Evolutionary conservation across 2,329 filamentous ascomycete species (phyloP).

Genomic region (Sclerotinia trifoliorum): DNA sequence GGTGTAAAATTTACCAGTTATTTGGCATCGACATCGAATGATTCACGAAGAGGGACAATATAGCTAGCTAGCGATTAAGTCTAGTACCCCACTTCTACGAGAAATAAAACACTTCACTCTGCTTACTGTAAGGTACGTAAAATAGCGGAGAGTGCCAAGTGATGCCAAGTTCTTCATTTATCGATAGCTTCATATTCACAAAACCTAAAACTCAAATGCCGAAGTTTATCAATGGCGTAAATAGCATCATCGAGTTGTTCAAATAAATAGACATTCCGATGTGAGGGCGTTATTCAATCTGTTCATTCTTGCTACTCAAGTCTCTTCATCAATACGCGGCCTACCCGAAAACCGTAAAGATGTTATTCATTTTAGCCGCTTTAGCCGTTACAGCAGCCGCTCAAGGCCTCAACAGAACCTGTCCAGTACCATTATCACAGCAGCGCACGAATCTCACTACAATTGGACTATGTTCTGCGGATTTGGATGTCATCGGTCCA

Average conservation of each 20-base stretch:
- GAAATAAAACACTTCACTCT: no score
- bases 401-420: not conserved
- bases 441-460: not conserved
- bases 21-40: no score
- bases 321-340: not conserved
- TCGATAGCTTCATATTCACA: no score
- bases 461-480: not conserved
- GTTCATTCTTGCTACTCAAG: not conserved
- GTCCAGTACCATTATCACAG: not conserved
- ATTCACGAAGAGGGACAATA: no score
- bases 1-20: no score
- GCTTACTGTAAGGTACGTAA: no score
- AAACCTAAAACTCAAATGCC: not conserved
- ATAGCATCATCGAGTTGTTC: not conserved
- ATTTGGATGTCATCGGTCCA: constrained; percentile 8
- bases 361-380: not conserved
- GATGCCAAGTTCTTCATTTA: not conserved
- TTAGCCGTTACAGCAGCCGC: not conserved
- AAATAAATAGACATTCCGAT: not conserved
- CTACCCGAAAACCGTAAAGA: not conserved
- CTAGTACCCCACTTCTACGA: no score
- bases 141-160: not conserved
- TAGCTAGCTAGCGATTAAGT: no score
- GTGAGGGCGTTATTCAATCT: no score
- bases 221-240: not conserved